phyloP scores from a whole-genome alignment of 176 grass and related monocot genomes.

The Poa annua region DNA sequence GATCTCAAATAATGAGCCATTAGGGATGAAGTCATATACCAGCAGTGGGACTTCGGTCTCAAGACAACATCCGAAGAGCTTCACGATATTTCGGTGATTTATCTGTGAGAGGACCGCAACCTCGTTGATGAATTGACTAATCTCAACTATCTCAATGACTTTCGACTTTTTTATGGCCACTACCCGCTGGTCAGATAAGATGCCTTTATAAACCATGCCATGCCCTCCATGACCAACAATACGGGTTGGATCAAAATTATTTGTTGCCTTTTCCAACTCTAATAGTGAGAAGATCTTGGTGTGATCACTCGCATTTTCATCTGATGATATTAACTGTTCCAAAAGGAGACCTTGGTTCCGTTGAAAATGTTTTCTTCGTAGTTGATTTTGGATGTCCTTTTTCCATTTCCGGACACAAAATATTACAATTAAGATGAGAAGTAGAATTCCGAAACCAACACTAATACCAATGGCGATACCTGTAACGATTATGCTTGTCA shows the following conservation, averaged over 20 bases:
- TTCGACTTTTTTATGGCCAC: too few relatives aligned
- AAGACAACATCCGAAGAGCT: too few relatives aligned
- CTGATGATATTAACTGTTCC: background rate
- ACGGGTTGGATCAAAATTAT: background rate
- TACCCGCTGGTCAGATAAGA: too few relatives aligned
- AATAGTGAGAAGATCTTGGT: background rate
- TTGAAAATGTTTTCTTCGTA: background rate
- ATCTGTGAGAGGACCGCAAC: too few relatives aligned
- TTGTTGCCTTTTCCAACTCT: background rate
- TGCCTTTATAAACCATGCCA: too few relatives aligned
- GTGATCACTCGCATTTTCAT: background rate
- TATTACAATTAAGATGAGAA: background rate
- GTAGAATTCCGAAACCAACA: background rate
- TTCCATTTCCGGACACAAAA: background rate
- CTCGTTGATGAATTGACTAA: too few relatives aligned
- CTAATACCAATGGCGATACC: background rate
- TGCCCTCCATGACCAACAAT: slow-evolving; percentile 3
- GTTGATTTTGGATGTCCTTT: background rate
- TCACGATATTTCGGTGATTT: too few relatives aligned
- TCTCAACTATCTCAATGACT: too few relatives aligned
- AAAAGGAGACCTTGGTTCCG: background rate
- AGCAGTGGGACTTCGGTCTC: too few relatives aligned
- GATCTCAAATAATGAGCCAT: background rate
- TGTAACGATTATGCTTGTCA: background rate
- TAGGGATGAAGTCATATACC: too few relatives aligned